Evolutionary conservation across 1,284 basidiomycete genomes (phyloP), one percentile per base, ranked within the genome.

Genomic region (Earliella scabrosa): DNA sequence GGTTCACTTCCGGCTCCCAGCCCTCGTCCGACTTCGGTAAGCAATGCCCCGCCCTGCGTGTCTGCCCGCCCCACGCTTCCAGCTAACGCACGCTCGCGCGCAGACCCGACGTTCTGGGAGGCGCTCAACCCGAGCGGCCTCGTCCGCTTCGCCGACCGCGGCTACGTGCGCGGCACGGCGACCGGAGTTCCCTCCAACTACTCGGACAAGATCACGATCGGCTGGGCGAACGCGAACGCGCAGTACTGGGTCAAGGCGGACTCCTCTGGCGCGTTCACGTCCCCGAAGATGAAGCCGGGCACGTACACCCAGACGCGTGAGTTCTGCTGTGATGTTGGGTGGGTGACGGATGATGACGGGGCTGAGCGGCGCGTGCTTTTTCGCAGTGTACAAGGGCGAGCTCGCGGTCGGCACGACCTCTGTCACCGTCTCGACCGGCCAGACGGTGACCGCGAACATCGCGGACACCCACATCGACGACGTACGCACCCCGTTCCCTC

Each of bases 231-330:
- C 46, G 36, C 46, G 34, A 35, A 29, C 14, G 46, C 46, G 34
- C 46, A 48, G 46, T 48, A 48, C 26, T 48, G 46, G 46, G 35
- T 38, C 46, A 36, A 29, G 46, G 46, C 46, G 16, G 14, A 11
- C 46, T 48, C 46, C 4, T 29, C 46, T 14, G 46, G 46, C 46
- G 23, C 46, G 34, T 81, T 77, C 68, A 75, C 72, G 8, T 73
- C 76, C 31, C 75, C 74, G 18, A 61, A 71, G 53, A 77, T 81
- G 73, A 80, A 79, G 54, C 78, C 80, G n/a, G 79, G 80, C 20
- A 66, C 66, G 13, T 70, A 69, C 50, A 46, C 45, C 4, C 46
- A 48, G 46, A 48, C 46, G 13, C 16, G 46, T 48, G 34, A 24
- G 46, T 36, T n/a, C n/a, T n/a, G n/a, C n/a, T n/a, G n/a, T n/a